Percentiles rank a stretch among this genome's conserved stretches.
These are phyloP conservation scores for Neostapfia colusana DNA, from an alignment of 176 grass and related monocot species.

Conservation along the genomic window DNA sequence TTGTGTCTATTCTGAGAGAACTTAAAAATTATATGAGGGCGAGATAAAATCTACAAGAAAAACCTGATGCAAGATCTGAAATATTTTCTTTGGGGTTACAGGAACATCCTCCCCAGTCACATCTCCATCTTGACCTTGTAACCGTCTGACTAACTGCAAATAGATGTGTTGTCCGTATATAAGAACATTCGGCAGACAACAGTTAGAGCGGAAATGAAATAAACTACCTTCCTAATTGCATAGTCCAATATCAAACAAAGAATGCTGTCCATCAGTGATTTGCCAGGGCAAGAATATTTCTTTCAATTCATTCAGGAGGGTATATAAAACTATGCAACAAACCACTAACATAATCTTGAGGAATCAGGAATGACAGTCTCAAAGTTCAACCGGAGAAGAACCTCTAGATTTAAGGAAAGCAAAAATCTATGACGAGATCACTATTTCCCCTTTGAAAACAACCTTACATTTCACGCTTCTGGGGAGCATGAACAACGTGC, in stretches of 20 bases:
- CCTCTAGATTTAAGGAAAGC: too few species aligned
- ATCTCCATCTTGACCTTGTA: slow-evolving; percentile 96
- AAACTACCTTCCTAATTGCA: too few species aligned
- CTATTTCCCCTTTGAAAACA: slow-evolving; percentile 13
- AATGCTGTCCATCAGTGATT: slow-evolving; percentile 1
- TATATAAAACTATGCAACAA: background rate
- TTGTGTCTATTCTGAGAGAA: slow-evolving; percentile 7
- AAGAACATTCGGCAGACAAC: background rate
- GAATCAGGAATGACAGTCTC: background rate
- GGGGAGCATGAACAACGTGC: background rate
- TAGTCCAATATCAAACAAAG: background rate
- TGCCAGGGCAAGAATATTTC: background rate
- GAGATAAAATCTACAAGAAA: slow-evolving; percentile 9
- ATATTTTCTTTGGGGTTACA: slow-evolving; percentile 96
- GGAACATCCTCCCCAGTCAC: slow-evolving; percentile 80
- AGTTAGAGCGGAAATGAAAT: background rate
- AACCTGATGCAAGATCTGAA: slow-evolving; percentile 98
- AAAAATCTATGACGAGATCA: background rate
- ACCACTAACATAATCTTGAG: background rate
- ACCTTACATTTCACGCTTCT: slow-evolving; percentile 1
- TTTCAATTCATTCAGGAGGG: background rate
- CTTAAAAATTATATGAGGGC: slow-evolving; percentile 11
- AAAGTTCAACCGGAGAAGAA: background rate
- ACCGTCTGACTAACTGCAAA: slow-evolving; percentile 89
- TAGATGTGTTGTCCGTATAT: slow-evolving; percentile 22